phyloP scores from a whole-genome alignment of 2,329 filamentous ascomycete genomes.

The Cercospora sesami region DNA sequence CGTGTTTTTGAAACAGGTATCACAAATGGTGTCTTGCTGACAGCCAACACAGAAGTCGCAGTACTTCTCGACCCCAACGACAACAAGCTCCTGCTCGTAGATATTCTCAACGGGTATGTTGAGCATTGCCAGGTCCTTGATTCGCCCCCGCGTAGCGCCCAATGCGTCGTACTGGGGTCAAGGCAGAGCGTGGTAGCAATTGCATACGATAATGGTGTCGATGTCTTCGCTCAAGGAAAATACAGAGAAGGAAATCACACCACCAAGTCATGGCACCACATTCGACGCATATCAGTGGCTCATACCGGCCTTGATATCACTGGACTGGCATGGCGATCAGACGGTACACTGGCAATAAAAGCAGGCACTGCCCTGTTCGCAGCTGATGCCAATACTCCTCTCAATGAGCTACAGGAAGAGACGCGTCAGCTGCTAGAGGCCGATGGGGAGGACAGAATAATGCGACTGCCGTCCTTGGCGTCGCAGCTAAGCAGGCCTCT shows the following conservation, averaged over 20 bases:
- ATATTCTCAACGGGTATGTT: slow-evolving; percentile 35
- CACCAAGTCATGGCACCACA: slow-evolving; percentile 26
- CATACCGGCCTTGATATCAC: slow-evolving; percentile 29
- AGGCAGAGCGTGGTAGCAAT: slow-evolving; percentile 34
- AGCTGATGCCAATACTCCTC: slow-evolving; percentile 72
- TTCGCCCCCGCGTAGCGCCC: slow-evolving; percentile 15
- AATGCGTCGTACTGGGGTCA: slow-evolving; percentile 20
- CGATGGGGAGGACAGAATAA: background rate
- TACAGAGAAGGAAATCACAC: slow-evolving; percentile 28
- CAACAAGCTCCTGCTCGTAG: slow-evolving; percentile 29
- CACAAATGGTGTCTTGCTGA: slow-evolving; percentile 20
- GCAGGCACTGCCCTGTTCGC: slow-evolving; percentile 90
- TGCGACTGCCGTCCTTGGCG: slow-evolving; percentile 21
- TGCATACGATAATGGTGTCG: slow-evolving; percentile 26
- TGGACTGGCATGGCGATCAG: slow-evolving; percentile 67
- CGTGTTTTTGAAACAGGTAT: slow-evolving; percentile 25
- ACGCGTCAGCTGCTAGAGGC: slow-evolving; percentile 22
- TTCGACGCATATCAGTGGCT: slow-evolving; percentile 32
- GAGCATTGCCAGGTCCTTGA: slow-evolving; percentile 30
- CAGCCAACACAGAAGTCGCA: slow-evolving; percentile 30
- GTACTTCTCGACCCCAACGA: slow-evolving; percentile 27
- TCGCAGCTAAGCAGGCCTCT: slow-evolving; percentile 73
- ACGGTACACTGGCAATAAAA: slow-evolving; percentile 82
- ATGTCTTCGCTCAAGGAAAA: slow-evolving; percentile 32
- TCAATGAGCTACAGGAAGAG: slow-evolving; percentile 56